Conservation (phyloP, 2,329 filamentous ascomycete genomes). For the Trichophyton verrucosum region DNA sequence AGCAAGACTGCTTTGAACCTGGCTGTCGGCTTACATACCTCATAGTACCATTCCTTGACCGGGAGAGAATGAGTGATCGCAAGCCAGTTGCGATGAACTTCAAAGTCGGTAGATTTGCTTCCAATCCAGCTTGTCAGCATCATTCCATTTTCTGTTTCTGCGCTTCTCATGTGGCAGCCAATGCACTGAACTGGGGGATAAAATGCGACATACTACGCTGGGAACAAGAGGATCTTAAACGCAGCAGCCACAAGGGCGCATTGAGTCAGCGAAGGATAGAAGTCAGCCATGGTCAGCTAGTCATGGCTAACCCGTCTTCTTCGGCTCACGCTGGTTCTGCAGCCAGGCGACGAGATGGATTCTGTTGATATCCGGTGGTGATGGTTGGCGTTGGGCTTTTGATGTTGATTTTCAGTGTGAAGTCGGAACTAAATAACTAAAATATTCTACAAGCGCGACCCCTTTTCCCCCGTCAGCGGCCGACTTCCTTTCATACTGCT, state of each 20-base stretch:
- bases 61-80: conserved; percentile 87
- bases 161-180: too few relatives aligned
- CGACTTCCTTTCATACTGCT: not conserved
- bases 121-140: conserved; percentile 11
- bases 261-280: conserved; percentile 78
- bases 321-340: not conserved
- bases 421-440: not conserved
- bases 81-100: conserved; percentile 97
- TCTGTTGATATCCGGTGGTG: not conserved
- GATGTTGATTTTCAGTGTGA: not conserved
- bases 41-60: conserved; percentile 83
- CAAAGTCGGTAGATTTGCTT: conserved; percentile 97
- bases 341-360: not conserved
- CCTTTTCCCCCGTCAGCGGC: not conserved
- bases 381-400: not conserved
- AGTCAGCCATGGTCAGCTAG: conserved; percentile 52
- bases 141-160: not conserved
- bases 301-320: not conserved
- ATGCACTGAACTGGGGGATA: not conserved
- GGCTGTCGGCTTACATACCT: conserved; percentile 38
- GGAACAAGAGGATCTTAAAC: conserved; percentile 84
- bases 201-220: conserved; percentile 63
- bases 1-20: not conserved
- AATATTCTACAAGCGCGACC: not conserved
- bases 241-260: conserved; percentile 75